These are phyloP conservation scores for Leishmania gerbilli DNA, from an alignment of 208 protist species.

Conservation along the genomic window DNA sequence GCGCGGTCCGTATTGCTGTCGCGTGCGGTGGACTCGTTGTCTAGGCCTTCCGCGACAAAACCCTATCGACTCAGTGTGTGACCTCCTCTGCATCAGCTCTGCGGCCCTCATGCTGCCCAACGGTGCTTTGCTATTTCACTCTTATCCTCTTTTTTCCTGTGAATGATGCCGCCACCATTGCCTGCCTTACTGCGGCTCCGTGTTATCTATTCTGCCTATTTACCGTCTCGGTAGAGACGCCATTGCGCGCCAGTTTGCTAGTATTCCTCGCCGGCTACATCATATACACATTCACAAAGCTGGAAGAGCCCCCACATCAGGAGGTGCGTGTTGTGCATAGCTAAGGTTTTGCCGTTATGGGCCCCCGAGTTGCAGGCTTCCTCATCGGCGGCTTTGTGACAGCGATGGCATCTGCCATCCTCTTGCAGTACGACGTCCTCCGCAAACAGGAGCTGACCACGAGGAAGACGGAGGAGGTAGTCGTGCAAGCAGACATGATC, in stretches of 20 bases:
- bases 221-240: neutral
- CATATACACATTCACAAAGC: constrained; percentile 2
- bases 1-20: neutral
- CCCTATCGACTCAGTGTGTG: too few relatives aligned
- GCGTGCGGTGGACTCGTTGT: neutral
- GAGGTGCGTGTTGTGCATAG: neutral
- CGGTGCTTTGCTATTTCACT: neutral
- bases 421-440: constrained; percentile 33
- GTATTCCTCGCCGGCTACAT: neutral
- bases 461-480: constrained; percentile 21
- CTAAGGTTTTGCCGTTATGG: constrained; percentile 10
- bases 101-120: neutral
- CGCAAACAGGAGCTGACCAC: constrained; percentile 33
- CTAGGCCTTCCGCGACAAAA: neutral
- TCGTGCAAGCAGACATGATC: constrained; percentile 26
- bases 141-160: neutral
- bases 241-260: neutral
- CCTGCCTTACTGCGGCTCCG: neutral
- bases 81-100: neutral
- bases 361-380: constrained; percentile 22
- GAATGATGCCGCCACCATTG: neutral
- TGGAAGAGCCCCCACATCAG: neutral
- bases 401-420: constrained; percentile 12
- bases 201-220: neutral
- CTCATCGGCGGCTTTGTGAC: constrained; percentile 26